Base-by-base conservation (phyloP, 73 alveolate genomes). In the Symbiodinium natans region DNA sequence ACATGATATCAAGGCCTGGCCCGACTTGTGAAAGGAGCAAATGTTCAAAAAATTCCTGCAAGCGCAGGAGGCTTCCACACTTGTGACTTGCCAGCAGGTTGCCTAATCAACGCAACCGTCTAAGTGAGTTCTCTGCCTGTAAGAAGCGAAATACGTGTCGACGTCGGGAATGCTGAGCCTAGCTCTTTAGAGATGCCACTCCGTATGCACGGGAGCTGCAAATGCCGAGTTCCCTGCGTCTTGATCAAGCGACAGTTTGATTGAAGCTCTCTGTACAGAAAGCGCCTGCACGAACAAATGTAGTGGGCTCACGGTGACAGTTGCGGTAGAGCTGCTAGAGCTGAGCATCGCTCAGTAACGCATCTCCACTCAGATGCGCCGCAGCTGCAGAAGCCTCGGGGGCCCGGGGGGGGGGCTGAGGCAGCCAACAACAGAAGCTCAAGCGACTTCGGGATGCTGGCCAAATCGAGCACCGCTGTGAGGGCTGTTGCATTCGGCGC, bases 1-100 rank as follows among this genome's bases (percentile, higher is more conserved):
- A n/a, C 39, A 27, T 5, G 27, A 17, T 38, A 1, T 7, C 41
- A 59, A 17, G 40, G 52, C 95, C 95, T 88, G 95, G 43, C 95
- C 95, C 95, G 95, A 88, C 85, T 88, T 88, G 95, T 88, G 95
- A 82, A 88, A 88, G 33, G 95, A 88, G 42, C 95, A 88, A 54
- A 88, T 63, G 68, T 88, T 88, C 86, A 88, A 86, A 48, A 88
- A 88, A 33, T 88, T 88, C 95, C 95, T 88, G 94, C 63, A 29
- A 27, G 17, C 38, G 59, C 21, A 46, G 6, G 13, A 6, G 13
- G 59, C 59, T 46, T 6, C 6, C 59, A 46, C 59, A 13, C 59
- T n/a, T n/a, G n/a, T n/a, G n/a, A n/a, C n/a, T n/a, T n/a, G n/a
- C n/a, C n/a, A n/a, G n/a, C n/a, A n/a, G n/a, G n/a, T n/a, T n/a